A percentile compares a stretch with the other conserved stretches of the same genome.
Evolutionary conservation across 2,329 filamentous ascomycete species (phyloP).

Genomic region (Seiridium unicorne): DNA sequence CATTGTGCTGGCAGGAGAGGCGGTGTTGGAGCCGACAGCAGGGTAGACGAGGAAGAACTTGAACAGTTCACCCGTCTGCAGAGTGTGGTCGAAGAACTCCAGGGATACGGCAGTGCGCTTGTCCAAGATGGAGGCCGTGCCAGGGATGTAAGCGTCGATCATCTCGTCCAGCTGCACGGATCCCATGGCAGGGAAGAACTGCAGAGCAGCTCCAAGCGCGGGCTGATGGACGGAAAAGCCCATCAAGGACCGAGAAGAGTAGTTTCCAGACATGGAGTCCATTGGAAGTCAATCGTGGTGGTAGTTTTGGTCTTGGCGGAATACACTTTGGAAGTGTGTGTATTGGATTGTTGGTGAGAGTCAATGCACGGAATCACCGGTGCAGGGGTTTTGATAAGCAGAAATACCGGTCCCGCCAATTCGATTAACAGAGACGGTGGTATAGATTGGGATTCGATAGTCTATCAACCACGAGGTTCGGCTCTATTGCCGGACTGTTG

Average conservation of each 20-base stretch:
- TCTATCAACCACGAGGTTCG: background rate
- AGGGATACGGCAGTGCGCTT: conserved; percentile 58
- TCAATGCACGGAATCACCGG: conserved; percentile 3
- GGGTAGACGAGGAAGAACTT: conserved; percentile 58
- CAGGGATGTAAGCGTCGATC: conserved; percentile 56
- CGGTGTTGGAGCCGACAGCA: conserved; percentile 32
- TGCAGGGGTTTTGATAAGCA: background rate
- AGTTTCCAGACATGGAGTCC: conserved; percentile 34
- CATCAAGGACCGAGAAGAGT: conserved; percentile 33
- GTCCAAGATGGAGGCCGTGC: conserved; percentile 51
- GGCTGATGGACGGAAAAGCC: conserved; percentile 63
- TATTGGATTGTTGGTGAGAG: background rate
- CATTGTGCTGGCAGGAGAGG: conserved; percentile 44
- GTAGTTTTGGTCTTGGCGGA: conserved; percentile 8
- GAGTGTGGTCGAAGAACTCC: conserved; percentile 56
- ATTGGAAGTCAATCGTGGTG: conserved; percentile 19
- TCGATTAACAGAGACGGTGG: background rate
- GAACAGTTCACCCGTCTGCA: conserved; percentile 54
- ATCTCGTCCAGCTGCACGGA: conserved; percentile 59
- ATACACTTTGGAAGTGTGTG: conserved; percentile 15
- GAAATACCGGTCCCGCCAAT: conserved; percentile 4
- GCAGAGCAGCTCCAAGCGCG: conserved; percentile 51
- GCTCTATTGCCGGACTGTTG: background rate
- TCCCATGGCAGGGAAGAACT: conserved; percentile 67
- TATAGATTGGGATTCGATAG: background rate